phyloP scores from a whole-genome alignment of 2,329 filamentous ascomycete species.

The Neofusicoccum parvum region DNA sequence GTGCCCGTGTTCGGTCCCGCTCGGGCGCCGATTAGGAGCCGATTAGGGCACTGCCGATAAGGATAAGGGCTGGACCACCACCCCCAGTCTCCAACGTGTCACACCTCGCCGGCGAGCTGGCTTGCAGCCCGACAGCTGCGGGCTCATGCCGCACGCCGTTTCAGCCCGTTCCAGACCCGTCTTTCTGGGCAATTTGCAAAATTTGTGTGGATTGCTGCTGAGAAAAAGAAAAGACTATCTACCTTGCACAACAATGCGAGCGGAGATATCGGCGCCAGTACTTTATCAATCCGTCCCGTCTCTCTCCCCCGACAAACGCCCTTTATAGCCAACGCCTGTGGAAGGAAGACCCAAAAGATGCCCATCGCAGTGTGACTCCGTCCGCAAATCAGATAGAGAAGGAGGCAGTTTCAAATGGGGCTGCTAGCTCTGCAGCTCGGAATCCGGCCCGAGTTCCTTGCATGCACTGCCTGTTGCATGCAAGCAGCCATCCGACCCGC shows the following conservation, averaged over 20 bases:
- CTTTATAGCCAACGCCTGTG: neutral
- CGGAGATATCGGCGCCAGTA: neutral
- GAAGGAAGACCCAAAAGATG: neutral
- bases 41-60: conserved; percentile 16
- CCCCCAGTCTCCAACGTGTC: neutral
- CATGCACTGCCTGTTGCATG: conserved; percentile 3
- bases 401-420: neutral
- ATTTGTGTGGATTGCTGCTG: neutral
- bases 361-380: neutral
- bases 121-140: neutral
- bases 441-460: neutral
- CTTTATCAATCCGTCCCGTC: neutral
- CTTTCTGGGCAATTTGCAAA: neutral
- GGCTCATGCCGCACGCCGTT: neutral
- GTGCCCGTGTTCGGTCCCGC: neutral
- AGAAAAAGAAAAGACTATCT: neutral
- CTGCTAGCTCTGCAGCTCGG: neutral
- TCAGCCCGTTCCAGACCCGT: neutral
- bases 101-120: neutral
- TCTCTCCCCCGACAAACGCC: neutral
- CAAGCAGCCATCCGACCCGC: neutral
- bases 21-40: neutral
- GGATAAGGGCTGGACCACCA: neutral
- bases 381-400: neutral
- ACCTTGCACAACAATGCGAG: conserved; percentile 9